Percentiles rank a stretch among this genome's conserved stretches.
Conservation (phyloP, 2,329 filamentous ascomycete genomes). For the Fusarium sp. region DNA sequence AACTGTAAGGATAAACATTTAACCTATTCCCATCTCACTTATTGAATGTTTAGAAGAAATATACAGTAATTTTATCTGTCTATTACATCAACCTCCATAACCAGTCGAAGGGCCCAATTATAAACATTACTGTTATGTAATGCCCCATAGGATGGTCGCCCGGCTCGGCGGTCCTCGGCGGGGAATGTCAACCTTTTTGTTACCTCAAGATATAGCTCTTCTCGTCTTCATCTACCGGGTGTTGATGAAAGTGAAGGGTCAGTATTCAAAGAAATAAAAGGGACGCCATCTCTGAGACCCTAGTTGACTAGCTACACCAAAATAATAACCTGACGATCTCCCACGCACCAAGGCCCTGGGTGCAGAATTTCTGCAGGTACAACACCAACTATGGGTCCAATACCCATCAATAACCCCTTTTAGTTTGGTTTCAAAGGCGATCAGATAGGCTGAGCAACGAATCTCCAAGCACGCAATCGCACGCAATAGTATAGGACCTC, state of each 20-base stretch:
- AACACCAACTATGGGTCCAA: slow-evolving; percentile 5
- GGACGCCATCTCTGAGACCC: too few relatives aligned
- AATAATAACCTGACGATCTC: not conserved
- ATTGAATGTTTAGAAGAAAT: too few relatives aligned
- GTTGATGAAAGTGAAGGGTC: too few relatives aligned
- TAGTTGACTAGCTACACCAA: not conserved
- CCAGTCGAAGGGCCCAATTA: not conserved
- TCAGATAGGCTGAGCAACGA: slow-evolving; percentile 1
- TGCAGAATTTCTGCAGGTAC: slow-evolving; percentile 19
- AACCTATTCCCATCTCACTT: too few relatives aligned
- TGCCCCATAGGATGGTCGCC: not conserved
- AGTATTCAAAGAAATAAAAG: too few relatives aligned
- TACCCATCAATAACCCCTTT: not conserved
- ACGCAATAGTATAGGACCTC: slow-evolving; percentile 12
- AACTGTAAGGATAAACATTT: too few relatives aligned
- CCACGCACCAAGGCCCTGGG: not conserved
- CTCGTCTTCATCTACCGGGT: not conserved
- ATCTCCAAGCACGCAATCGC: slow-evolving; percentile 27
- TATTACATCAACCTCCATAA: too few relatives aligned
- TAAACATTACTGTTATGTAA: slow-evolving; percentile 20
- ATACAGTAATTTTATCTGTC: not conserved
- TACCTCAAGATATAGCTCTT: not conserved
- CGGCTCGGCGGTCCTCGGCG: slow-evolving; percentile 27
- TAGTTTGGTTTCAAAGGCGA: slow-evolving; percentile 12
- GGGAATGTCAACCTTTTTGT: not conserved